Base-by-base conservation (phyloP, 257 asterid species). In the Lavandula angustifolia region DNA sequence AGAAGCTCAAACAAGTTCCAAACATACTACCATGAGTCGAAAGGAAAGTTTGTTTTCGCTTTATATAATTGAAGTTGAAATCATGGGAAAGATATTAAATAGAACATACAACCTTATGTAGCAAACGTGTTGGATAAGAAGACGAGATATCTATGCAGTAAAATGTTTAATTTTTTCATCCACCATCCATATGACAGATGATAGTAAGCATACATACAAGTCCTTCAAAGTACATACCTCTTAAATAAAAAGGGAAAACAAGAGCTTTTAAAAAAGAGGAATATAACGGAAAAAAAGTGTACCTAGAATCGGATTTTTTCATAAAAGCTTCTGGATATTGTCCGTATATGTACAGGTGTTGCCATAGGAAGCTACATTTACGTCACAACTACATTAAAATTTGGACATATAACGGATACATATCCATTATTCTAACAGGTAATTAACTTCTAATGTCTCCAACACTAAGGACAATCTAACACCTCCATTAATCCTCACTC, bases 271-370 rank as follows among this genome's bases (percentile, higher is more conserved):
- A 57, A 37, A 37, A 16, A 6, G 18, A 22, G 49, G 9, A 33
- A 32, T 12, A 16, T 38, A 55, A n/a, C 7, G 65, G 8, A 46
- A 10, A 69, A 60, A 57, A 49, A n/a, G n/a, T 48, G 11, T 71
- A 90, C 99, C 97, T 87, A 43, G 89, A 67, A 61, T 90, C 97
- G 51, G 97, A 79, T n/a, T 60, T 87, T 64, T 86, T 83, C 79
- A 94, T 77, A 78, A 90, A 86, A 58, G 82, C 69, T 55, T 85
- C 99, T 0, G 97, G 97, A 69, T 86, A 90, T 63, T 90, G 92
- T 68, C 89, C n/a, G n/a, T n/a, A 79, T 7, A 84, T 82, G 76
- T 76, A 90, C 63, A 86, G 96, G 38, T 94, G 99, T 55, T 79
- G 72, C 97, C 99, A 94, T 46, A 96, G 92, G 68, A 83, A 90